These are phyloP conservation scores for Schwanniomyces polymorphus DNA, from an alignment of 805 yeast genomes.

Conservation along the genomic window DNA sequence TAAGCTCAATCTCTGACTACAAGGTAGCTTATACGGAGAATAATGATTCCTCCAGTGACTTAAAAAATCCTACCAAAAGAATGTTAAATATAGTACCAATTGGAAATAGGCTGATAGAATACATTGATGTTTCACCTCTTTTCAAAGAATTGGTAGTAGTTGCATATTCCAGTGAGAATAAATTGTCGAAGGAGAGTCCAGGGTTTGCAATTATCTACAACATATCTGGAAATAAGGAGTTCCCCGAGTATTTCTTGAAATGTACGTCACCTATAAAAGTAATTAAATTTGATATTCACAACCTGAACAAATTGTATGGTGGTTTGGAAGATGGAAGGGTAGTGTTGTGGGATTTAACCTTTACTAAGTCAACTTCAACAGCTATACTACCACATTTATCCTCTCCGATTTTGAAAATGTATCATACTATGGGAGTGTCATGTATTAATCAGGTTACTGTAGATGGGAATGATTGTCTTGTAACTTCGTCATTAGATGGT, in stretches of 20 bases:
- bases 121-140: slow-evolving; percentile 33
- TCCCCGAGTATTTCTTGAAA: slow-evolving; percentile 40
- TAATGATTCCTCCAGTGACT: not conserved
- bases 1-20: slow-evolving; percentile 3
- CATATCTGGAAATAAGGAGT: slow-evolving; percentile 7
- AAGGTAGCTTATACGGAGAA: not conserved
- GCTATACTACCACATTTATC: slow-evolving; percentile 19
- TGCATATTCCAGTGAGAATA: slow-evolving; percentile 6
- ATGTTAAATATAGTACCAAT: not conserved
- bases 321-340: slow-evolving; percentile 52
- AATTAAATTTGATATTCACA: slow-evolving; percentile 39
- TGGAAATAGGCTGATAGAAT: slow-evolving; percentile 12
- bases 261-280: slow-evolving; percentile 39
- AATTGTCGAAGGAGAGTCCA: slow-evolving; percentile 7
- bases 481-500: slow-evolving; percentile 25
- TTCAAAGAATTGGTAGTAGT: slow-evolving; percentile 31
- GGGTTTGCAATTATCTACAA: slow-evolving; percentile 39
- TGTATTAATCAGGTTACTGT: slow-evolving; percentile 20
- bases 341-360: slow-evolving; percentile 49
- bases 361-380: slow-evolving; percentile 8
- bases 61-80: not conserved
- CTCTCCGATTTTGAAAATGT: slow-evolving; percentile 19
- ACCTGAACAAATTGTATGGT: slow-evolving; percentile 43
- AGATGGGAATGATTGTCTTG: slow-evolving; percentile 18
- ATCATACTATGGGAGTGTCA: slow-evolving; percentile 21